Conservation (phyloP, 2,329 filamentous ascomycete genomes). For the Beauveria varroae region DNA sequence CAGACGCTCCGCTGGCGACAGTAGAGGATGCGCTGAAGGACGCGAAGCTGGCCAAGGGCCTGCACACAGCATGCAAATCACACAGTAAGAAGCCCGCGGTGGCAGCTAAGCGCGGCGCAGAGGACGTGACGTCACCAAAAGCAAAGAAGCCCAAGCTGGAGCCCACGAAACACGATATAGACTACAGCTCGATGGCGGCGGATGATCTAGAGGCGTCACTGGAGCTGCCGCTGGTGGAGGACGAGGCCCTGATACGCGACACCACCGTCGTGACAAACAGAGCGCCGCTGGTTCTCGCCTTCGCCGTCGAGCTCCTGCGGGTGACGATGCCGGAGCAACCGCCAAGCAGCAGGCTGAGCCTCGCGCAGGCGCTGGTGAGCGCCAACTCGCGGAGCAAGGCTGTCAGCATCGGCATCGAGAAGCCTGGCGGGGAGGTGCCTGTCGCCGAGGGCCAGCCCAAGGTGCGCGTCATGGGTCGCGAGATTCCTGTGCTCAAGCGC, state of each 20-base stretch:
- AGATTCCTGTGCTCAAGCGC: slow-evolving; percentile 68
- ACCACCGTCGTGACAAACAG: slow-evolving; percentile 65
- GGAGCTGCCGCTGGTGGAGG: slow-evolving; percentile 46
- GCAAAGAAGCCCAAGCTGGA: slow-evolving; percentile 27
- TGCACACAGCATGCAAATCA: slow-evolving; percentile 48
- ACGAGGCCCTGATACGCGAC: slow-evolving; percentile 52
- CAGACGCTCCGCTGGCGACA: slow-evolving; percentile 36
- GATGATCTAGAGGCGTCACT: slow-evolving; percentile 57
- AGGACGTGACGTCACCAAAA: slow-evolving; percentile 13
- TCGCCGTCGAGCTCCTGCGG: slow-evolving; percentile 64
- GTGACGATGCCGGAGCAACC: slow-evolving; percentile 84
- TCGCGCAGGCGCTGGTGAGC: slow-evolving; percentile 78
- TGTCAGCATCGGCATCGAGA: slow-evolving; percentile 63
- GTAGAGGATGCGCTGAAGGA: slow-evolving; percentile 42
- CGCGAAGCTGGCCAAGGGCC: slow-evolving; percentile 39
- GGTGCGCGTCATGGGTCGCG: slow-evolving; percentile 63
- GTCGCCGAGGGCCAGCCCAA: slow-evolving; percentile 71
- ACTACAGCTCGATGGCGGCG: slow-evolving; percentile 37
- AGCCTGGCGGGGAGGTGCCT: slow-evolving; percentile 59
- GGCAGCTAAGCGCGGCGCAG: slow-evolving; percentile 23
- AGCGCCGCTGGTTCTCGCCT: slow-evolving; percentile 75
- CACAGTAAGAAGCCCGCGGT: slow-evolving; percentile 33
- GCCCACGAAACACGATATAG: slow-evolving; percentile 26
- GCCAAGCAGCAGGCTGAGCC: slow-evolving; percentile 70
- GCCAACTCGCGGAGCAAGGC: slow-evolving; percentile 74